phyloP scores from a whole-genome alignment of 805 yeast species.

The Nakazawaea populi region DNA sequence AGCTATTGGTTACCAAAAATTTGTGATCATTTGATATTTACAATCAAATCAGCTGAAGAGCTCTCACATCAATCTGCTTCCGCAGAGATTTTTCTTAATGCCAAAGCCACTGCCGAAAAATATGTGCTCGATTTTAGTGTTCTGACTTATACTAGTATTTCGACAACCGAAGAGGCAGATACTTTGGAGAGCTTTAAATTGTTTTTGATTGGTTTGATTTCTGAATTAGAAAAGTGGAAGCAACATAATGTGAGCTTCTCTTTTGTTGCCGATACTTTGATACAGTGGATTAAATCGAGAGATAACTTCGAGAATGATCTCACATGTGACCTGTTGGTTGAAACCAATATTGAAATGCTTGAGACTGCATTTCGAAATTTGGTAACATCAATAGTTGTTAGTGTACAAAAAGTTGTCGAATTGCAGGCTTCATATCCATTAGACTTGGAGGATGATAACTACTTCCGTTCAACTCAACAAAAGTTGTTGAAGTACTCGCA shows the following conservation, averaged over 20 bases:
- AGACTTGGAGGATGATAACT: conserved; percentile 52
- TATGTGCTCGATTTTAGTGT: conserved; percentile 10
- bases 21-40: conserved; percentile 26
- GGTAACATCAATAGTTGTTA: conserved; percentile 54
- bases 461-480: conserved; percentile 53
- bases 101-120: conserved; percentile 11
- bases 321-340: conserved; percentile 16
- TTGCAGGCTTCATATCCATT: conserved; percentile 24
- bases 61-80: conserved; percentile 9
- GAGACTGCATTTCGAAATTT: conserved; percentile 46
- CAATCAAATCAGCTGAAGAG: conserved; percentile 12
- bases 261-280: conserved; percentile 44
- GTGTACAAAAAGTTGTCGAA: conserved; percentile 55
- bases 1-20: conserved; percentile 31
- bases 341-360: conserved; percentile 26
- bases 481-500: conserved; percentile 36
- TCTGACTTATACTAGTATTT: neutral
- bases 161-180: neutral
- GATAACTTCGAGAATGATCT: conserved; percentile 19
- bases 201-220: conserved; percentile 21
- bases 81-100: conserved; percentile 14
- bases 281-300: conserved; percentile 36
- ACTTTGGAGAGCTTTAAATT: conserved; percentile 12
- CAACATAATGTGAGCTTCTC: conserved; percentile 21
- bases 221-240: conserved; percentile 30